Evolutionary conservation across 257 asterid species (phyloP).

Genomic region (Lycium ferocissimum): DNA sequence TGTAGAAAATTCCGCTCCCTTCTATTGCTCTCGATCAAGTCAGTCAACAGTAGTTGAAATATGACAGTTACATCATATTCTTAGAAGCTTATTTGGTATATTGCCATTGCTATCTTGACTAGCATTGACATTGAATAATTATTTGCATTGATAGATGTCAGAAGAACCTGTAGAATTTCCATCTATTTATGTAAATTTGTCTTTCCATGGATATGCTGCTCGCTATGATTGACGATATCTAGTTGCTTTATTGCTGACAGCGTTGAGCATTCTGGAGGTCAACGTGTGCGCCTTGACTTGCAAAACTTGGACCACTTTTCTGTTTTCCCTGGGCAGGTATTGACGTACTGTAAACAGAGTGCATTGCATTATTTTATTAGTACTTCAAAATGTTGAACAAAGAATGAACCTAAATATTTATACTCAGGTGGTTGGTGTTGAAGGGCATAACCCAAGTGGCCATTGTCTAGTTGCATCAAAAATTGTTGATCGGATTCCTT

Average conservation of each 20-base stretch:
- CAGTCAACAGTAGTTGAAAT: background rate
- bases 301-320: constrained; percentile 81
- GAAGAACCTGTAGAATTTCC: background rate
- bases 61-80: constrained; percentile 20
- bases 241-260: constrained; percentile 47
- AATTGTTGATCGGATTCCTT: constrained; percentile 67
- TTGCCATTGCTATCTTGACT: background rate
- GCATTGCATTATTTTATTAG: constrained; percentile 35
- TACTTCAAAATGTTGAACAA: constrained; percentile 33
- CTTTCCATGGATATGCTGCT: constrained; percentile 10
- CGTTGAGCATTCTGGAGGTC: constrained; percentile 98
- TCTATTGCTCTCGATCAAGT: constrained; percentile 3
- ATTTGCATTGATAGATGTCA: background rate
- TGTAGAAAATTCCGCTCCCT: background rate
- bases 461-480: constrained; percentile 93
- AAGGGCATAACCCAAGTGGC: constrained; percentile 98
- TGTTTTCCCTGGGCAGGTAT: constrained; percentile 97
- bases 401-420: constrained; percentile 35
- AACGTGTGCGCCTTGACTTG: constrained; percentile 94
- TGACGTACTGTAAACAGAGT: constrained; percentile 48
- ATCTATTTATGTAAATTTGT: constrained; percentile 8
- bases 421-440: constrained; percentile 82
- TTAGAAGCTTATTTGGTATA: background rate
- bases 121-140: background rate
- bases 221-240: constrained; percentile 18